Conservation (phyloP, 106 monocot species). For the Phalaenopsis aphrodite region DNA sequence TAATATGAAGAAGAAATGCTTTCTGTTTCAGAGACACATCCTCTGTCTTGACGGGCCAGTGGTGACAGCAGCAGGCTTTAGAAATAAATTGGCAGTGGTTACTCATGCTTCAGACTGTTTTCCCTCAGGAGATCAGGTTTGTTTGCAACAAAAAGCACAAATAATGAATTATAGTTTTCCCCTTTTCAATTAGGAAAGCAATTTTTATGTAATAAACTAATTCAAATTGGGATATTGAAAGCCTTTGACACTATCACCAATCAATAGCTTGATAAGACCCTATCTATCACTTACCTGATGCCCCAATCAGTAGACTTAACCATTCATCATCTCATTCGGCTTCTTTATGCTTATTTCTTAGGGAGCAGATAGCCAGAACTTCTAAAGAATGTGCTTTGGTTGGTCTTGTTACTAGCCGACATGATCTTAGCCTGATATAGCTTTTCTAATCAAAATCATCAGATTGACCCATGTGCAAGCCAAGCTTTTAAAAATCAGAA, state of each 20-base stretch:
- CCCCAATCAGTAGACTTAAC: background rate
- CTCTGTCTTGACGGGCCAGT: constrained; percentile 76
- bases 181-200: background rate
- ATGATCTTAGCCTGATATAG: background rate
- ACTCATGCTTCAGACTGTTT: constrained; percentile 83
- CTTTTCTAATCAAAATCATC: background rate
- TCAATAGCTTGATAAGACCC: background rate
- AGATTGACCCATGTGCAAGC: background rate
- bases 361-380: background rate
- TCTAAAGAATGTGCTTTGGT: background rate
- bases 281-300: background rate
- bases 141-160: background rate
- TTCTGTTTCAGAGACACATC: constrained; percentile 60
- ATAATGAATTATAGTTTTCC: background rate
- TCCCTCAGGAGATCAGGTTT: constrained; percentile 86
- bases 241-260: background rate
- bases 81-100: constrained; percentile 70
- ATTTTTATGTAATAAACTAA: background rate
- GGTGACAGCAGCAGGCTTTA: constrained; percentile 70
- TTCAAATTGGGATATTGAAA: background rate
- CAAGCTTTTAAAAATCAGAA: background rate
- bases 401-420: background rate
- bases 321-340: background rate
- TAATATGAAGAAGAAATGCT: background rate
- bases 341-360: background rate